phyloP scores from a whole-genome alignment of 1,284 basidiomycete species.

The Ganoderma sinense region DNA sequence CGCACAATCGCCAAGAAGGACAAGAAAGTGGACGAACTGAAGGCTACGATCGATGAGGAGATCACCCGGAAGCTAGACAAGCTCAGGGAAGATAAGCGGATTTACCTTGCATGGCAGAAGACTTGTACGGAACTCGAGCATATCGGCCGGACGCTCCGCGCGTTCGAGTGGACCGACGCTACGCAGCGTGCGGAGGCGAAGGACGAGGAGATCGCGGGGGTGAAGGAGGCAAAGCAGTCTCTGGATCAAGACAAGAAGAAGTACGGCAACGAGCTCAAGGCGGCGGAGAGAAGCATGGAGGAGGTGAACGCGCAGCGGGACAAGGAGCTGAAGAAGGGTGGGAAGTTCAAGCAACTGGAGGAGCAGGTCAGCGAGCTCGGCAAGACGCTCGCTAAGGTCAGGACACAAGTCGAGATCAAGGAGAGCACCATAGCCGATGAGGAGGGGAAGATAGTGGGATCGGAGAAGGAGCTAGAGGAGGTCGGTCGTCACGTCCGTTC shows the following conservation, averaged over 20 bases:
- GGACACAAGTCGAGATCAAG: conserved; percentile 89
- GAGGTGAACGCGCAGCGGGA: conserved; percentile 74
- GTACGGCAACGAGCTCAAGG: conserved; percentile 53
- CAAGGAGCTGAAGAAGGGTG: conserved; percentile 74
- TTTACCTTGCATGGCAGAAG: conserved; percentile 93
- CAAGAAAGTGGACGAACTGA: conserved; percentile 94
- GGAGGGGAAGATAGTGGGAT: conserved; percentile 63
- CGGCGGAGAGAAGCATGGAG: conserved; percentile 61
- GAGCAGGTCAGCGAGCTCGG: conserved; percentile 83
- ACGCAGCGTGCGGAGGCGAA: conserved; percentile 55
- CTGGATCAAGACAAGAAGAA: conserved; percentile 58
- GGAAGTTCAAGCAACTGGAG: conserved; percentile 79
- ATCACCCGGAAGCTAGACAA: conserved; percentile 96
- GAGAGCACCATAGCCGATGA: conserved; percentile 85
- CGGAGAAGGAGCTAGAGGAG: conserved; percentile 67
- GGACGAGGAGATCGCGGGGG: conserved; percentile 62
- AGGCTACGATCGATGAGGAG: conserved; percentile 84
- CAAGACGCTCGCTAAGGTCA: conserved; percentile 87
- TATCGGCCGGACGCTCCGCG: conserved; percentile 85
- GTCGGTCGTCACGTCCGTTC: conserved; percentile 46
- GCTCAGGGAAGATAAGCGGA: conserved; percentile 89
- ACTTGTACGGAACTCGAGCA: conserved; percentile 89
- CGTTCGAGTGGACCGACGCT: conserved; percentile 87
- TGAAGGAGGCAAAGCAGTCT: conserved; percentile 51
- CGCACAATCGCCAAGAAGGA: conserved; percentile 99